phyloP scores from a whole-genome alignment of 164 flowering plant species.

The Dillenia suffruticosa region DNA sequence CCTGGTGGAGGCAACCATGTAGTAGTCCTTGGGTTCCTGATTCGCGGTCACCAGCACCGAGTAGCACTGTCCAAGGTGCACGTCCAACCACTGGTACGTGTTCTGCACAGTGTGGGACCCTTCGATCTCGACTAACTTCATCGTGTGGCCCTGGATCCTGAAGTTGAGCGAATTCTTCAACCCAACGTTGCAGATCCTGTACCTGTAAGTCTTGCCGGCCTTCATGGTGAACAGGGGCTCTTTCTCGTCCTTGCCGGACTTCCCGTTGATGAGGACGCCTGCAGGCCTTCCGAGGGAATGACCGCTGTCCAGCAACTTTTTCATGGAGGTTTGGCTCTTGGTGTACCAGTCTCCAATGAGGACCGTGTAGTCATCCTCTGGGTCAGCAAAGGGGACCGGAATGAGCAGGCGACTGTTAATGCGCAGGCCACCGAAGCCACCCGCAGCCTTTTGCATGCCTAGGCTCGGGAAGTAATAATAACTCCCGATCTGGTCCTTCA shows the following conservation, averaged over 20 bases:
- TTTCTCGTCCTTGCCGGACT: conserved; percentile 12
- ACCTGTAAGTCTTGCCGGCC: conserved; percentile 43
- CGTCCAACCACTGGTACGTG: conserved; percentile 35
- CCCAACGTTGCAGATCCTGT: conserved; percentile 44
- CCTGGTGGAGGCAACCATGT: conserved; percentile 39
- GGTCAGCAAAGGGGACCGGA: conserved; percentile 39
- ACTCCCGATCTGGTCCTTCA: conserved; percentile 49
- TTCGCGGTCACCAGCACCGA: conserved; percentile 40
- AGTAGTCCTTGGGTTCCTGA: conserved; percentile 34
- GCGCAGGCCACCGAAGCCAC: conserved; percentile 38
- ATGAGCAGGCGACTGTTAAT: conserved; percentile 38
- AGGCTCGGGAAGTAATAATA: conserved; percentile 41
- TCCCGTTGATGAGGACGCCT: conserved; percentile 40
- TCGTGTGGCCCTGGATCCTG: conserved; percentile 38
- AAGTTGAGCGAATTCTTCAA: conserved; percentile 39
- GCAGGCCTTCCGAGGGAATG: conserved; percentile 28
- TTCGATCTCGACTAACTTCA: conserved; percentile 18
- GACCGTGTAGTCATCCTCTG: conserved; percentile 53
- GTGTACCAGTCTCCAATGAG: conserved; percentile 54
- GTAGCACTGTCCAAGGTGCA: conserved; percentile 47
- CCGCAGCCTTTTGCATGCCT: conserved; percentile 27
- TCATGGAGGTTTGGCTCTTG: conserved; percentile 23
- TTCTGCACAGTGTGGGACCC: conserved; percentile 47
- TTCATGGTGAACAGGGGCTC: conserved; percentile 30
- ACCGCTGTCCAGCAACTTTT: conserved; percentile 24